Evolutionary conservation across 2,329 filamentous ascomycete species (phyloP).

Genomic region (Clarireedia homoeocarpa): DNA sequence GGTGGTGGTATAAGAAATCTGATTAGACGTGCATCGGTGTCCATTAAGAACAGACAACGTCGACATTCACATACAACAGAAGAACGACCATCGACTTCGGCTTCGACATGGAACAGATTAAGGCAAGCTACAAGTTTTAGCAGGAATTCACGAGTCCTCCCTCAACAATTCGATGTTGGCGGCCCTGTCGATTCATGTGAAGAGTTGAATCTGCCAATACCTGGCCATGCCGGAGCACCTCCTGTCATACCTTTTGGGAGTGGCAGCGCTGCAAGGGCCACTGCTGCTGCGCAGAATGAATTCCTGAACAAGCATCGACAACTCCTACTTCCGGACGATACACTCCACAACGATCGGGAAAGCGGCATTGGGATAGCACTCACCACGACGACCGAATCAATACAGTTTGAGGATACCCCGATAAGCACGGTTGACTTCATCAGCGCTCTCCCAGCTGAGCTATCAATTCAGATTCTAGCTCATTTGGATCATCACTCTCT

Average conservation of each 20-base stretch:
- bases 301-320: slow-evolving; percentile 32
- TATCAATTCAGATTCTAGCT: slow-evolving; percentile 51
- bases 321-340: slow-evolving; percentile 34
- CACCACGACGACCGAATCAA: slow-evolving; percentile 19
- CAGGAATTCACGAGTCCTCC: slow-evolving; percentile 20
- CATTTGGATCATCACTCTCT: slow-evolving; percentile 47
- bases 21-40: slow-evolving; percentile 26
- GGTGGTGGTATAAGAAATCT: slow-evolving; percentile 13
- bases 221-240: slow-evolving; percentile 40
- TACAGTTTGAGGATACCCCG: slow-evolving; percentile 32
- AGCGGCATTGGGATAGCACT: slow-evolving; percentile 57
- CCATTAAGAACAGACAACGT: slow-evolving; percentile 24
- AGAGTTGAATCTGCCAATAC: slow-evolving; percentile 20
- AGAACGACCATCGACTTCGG: slow-evolving; percentile 21
- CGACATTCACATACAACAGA: slow-evolving; percentile 24
- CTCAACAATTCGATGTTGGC: slow-evolving; percentile 11
- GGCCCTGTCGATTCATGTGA: slow-evolving; percentile 17
- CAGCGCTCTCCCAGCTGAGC: slow-evolving; percentile 45
- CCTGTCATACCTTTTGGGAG: slow-evolving; percentile 53
- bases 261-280: slow-evolving; percentile 51
- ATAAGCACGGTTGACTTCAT: slow-evolving; percentile 54
- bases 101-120: slow-evolving; percentile 23
- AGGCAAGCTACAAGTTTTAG: slow-evolving; percentile 28
- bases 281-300: slow-evolving; percentile 52
- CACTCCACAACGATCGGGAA: slow-evolving; percentile 44